Evolutionary conservation across 768 basidiomycete genomes (phyloP).

Genomic region (Lyophyllum shimeji): DNA sequence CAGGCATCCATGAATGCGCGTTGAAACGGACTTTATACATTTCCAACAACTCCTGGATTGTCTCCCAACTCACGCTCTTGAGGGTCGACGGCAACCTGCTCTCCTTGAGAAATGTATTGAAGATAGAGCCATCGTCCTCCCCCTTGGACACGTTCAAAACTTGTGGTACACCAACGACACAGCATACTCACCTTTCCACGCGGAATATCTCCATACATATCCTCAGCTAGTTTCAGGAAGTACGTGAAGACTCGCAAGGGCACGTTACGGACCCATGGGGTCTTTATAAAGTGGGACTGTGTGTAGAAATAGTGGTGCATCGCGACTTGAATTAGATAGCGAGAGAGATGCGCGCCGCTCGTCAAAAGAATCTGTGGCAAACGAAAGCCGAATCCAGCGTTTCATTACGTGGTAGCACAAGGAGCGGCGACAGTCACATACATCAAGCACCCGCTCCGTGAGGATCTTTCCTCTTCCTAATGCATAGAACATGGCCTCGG

Average conservation of each 20-base stretch:
- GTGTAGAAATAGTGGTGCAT: slow-evolving; percentile 79
- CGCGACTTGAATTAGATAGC: slow-evolving; percentile 76
- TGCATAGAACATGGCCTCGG: slow-evolving; percentile 75
- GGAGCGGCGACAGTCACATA: slow-evolving; percentile 37
- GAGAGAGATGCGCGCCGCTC: slow-evolving; percentile 76
- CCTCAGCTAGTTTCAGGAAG: slow-evolving; percentile 59
- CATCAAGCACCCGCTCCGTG: slow-evolving; percentile 67
- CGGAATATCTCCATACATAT: slow-evolving; percentile 65
- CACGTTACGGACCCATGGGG: slow-evolving; percentile 69
- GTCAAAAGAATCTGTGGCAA: slow-evolving; percentile 60
- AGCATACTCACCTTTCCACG: slow-evolving; percentile 45
- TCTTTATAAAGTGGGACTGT: slow-evolving; percentile 72
- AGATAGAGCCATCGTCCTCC: slow-evolving; percentile 73
- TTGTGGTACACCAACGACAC: not conserved
- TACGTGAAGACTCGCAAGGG: slow-evolving; percentile 60
- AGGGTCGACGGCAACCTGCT: slow-evolving; percentile 60
- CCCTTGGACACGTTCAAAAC: slow-evolving; percentile 34
- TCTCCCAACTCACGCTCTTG: slow-evolving; percentile 63
- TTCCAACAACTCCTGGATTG: slow-evolving; percentile 63
- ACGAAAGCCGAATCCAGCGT: slow-evolving; percentile 12
- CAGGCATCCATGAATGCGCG: slow-evolving; percentile 13
- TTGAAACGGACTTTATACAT: slow-evolving; percentile 58
- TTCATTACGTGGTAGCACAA: slow-evolving; percentile 14
- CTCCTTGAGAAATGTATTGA: slow-evolving; percentile 67
- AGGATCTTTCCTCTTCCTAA: slow-evolving; percentile 68